These are phyloP conservation scores for Rhizopogon rudus DNA, from an alignment of 768 basidiomycete species.

Conservation along the genomic window DNA sequence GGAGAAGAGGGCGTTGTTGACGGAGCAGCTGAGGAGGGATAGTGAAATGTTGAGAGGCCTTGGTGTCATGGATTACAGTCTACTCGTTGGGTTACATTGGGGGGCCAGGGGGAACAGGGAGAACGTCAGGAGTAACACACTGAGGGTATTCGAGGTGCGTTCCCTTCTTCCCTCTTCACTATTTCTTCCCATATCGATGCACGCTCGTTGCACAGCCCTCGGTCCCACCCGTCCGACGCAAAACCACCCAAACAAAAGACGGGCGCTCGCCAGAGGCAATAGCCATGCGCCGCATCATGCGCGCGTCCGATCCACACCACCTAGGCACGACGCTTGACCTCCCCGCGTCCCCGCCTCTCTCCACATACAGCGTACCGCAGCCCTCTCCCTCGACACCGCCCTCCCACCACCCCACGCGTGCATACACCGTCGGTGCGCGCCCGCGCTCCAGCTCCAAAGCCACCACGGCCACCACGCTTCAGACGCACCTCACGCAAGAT, in stretches of 20 bases:
- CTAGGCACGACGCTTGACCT: constrained; percentile 53
- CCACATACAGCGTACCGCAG: constrained; percentile 22
- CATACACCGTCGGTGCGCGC: background rate
- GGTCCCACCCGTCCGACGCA: constrained; percentile 58
- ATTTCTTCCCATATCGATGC: constrained; percentile 4
- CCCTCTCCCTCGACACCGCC: background rate
- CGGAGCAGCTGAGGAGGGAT: constrained; percentile 88
- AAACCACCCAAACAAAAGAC: constrained; percentile 54
- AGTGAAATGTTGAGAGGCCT: constrained; percentile 78
- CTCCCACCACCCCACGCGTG: background rate
- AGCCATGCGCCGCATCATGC: constrained; percentile 83
- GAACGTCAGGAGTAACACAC: constrained; percentile 83
- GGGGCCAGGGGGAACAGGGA: constrained; percentile 89
- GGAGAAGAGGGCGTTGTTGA: constrained; percentile 86
- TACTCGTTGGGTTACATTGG: constrained; percentile 92
- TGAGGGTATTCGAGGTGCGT: constrained; percentile 89
- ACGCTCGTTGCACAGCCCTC: constrained; percentile 47
- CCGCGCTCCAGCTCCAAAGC: background rate
- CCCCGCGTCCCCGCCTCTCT: constrained; percentile 35
- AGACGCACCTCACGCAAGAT: constrained; percentile 8
- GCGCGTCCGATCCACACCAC: constrained; percentile 72
- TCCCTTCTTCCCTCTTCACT: background rate
- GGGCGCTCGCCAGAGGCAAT: constrained; percentile 66
- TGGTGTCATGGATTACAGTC: constrained; percentile 94
- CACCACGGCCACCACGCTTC: background rate